These are phyloP conservation scores for Kalmanozyma brasiliensis DNA, from an alignment of 1,284 basidiomycete genomes.

Conservation along the genomic window DNA sequence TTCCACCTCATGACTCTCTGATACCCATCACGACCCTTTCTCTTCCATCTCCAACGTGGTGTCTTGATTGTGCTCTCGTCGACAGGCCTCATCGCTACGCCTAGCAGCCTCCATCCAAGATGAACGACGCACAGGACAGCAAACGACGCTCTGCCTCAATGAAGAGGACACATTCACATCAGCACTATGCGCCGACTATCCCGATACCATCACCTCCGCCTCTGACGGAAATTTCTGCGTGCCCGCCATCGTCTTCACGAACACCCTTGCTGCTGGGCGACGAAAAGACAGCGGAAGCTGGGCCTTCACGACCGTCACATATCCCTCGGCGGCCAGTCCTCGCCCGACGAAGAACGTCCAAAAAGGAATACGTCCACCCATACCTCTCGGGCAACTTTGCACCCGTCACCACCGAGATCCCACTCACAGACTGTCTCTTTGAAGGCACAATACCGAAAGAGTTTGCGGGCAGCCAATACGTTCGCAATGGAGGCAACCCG, in stretches of 20 bases:
- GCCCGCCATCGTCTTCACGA: slow-evolving; percentile 13
- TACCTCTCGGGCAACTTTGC: slow-evolving; percentile 68
- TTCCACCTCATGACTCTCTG: no score
- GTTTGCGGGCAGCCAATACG: slow-evolving; percentile 68
- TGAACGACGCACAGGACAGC: slow-evolving; percentile 2
- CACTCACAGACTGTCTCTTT: slow-evolving; percentile 61
- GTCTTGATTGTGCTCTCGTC: no score
- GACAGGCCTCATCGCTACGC: neutral
- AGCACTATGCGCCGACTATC: slow-evolving; percentile 17
- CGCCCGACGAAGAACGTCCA: slow-evolving; percentile 32
- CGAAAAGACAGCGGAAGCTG: slow-evolving; percentile 5
- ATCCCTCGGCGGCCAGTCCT: slow-evolving; percentile 36
- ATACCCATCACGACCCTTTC: neutral
- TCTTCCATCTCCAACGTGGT: no score
- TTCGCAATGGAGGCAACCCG: slow-evolving; percentile 71
- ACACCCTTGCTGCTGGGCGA: slow-evolving; percentile 6
- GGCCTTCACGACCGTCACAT: slow-evolving; percentile 8
- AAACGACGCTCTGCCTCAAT: slow-evolving; percentile 19
- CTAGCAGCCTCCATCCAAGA: slow-evolving; percentile 3
- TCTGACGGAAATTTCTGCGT: neutral
- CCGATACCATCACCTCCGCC: slow-evolving; percentile 24
- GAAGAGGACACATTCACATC: slow-evolving; percentile 6
- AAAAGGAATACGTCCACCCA: slow-evolving; percentile 58
- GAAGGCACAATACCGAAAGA: slow-evolving; percentile 63
- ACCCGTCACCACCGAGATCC: slow-evolving; percentile 63